Conservation (phyloP, 1,139 yeast genomes). For the Geotrichum cucujoidarum region DNA sequence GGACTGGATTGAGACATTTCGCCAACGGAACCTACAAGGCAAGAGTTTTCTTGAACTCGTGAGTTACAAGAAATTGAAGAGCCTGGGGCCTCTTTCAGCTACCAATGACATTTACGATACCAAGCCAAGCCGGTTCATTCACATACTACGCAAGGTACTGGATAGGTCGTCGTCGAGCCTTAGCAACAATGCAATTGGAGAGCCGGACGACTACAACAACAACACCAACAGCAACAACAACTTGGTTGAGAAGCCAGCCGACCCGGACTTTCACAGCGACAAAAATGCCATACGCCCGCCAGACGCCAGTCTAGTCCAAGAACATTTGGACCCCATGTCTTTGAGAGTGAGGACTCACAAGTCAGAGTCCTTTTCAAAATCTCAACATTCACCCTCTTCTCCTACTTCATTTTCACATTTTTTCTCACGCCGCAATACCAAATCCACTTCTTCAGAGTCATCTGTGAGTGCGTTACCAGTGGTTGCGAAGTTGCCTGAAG, state of each 20-base stretch:
- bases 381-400: conserved; percentile 38
- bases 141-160: conserved; percentile 46
- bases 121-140: conserved; percentile 54
- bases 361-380: background rate
- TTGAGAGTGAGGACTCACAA: conserved; percentile 7
- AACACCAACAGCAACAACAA: no score
- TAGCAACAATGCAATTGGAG: conserved; percentile 16
- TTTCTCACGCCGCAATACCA: conserved; percentile 55
- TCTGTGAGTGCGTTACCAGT: conserved; percentile 26
- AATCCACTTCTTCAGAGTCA: conserved; percentile 54
- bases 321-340: conserved; percentile 11
- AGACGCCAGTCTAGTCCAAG: conserved; percentile 7
- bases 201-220: conserved; percentile 7
- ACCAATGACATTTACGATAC: conserved; percentile 42
- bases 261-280: conserved; percentile 4
- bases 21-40: conserved; percentile 55
- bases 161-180: conserved; percentile 33
- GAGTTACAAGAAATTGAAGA: conserved; percentile 55
- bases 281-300: conserved; percentile 3
- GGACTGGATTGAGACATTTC: conserved; percentile 66
- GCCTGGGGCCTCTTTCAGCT: conserved; percentile 39
- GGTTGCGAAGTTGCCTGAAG: background rate
- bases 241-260: background rate
- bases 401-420: conserved; percentile 43
- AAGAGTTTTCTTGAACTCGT: conserved; percentile 61